Evolutionary conservation across 2,329 filamentous ascomycete species (phyloP), one percentile per base, ranked within the genome.

Genomic region (Aspergillus texensis): DNA sequence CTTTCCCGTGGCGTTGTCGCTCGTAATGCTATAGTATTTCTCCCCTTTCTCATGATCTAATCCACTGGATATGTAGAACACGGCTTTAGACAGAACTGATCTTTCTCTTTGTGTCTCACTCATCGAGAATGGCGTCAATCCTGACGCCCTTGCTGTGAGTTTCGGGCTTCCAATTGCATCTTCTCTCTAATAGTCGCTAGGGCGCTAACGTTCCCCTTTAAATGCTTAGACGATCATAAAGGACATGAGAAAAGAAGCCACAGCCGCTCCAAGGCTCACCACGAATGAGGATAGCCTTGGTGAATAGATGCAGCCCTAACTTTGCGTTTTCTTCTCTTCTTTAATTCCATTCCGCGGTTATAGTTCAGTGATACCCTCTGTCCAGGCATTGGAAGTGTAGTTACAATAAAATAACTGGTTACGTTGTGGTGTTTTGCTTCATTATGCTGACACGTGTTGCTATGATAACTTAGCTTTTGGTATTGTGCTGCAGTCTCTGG

Each of bases 91-190:
- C 78, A 89, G 94, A 36, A 90, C 93, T 60, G 93, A 94, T 24
- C 84, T 99, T 21, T 97, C 94, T 3, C 92, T 97, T 67, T 99
- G 95, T 79, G 94, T 98, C 64, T 97, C 93, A 60, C 86, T 99
- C 78, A 96, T 99, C 71, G 95, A 99, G 80, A 97, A 97, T 74
- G 95, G 95, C 16, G 93, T 98, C 34, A 97, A 97, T 75, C 95
- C 95, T 0, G 94, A 98, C 77, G 95, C 94, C 1, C 83, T 99
- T 36, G 94, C 94, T 28, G 95, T 98, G 85, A 74, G 92, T 82
- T 66, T 21, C 56, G 28, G 3, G 30, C 26, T 54, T 1, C 24
- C 46, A 6, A 41, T 28, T 28, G 16, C 5, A 60, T 41, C 32
- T 36, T 34, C 4, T 16, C 9, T 36, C 24, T 28, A 16, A 48